Conservation (phyloP, 345 rosid species). For the Chamaenerion angustifolium region DNA sequence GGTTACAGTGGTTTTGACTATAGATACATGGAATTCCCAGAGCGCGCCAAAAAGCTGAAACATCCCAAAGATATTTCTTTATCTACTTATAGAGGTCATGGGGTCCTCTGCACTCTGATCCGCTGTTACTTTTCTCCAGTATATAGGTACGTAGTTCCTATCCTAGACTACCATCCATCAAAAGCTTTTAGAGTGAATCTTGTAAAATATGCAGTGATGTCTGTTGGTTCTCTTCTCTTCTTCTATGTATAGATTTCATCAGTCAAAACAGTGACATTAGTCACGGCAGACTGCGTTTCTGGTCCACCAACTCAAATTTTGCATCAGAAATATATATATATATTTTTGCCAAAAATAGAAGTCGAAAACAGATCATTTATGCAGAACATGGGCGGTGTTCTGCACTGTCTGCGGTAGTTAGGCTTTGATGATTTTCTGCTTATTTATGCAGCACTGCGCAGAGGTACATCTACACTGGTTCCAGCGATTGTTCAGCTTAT, state of each 20-base stretch:
- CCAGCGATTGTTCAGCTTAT: conserved; percentile 30
- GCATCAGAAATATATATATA: no score
- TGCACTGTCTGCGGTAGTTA: neutral
- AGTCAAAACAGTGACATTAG: no score
- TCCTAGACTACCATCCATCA: no score
- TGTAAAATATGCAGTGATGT: no score
- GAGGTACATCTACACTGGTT: conserved; percentile 56
- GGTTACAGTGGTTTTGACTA: conserved; percentile 38
- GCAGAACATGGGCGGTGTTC: neutral
- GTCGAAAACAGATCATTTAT: neutral
- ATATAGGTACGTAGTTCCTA: conserved; percentile 25
- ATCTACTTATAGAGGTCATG: conserved; percentile 55
- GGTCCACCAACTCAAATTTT: no score
- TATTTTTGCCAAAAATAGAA: no score
- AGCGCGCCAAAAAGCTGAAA: conserved; percentile 18
- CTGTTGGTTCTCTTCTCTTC: no score
- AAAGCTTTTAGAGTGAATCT: no score
- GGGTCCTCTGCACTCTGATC: conserved; percentile 42
- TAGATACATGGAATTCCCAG: conserved; percentile 51
- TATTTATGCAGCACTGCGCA: conserved; percentile 51
- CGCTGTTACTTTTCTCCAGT: conserved; percentile 65
- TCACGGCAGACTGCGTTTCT: no score
- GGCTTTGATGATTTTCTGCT: neutral
- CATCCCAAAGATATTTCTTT: conserved; percentile 46
- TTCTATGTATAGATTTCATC: no score